A percentile compares a stretch with the other conserved stretches of the same genome.
Conservation (phyloP, 768 basidiomycete genomes). For the Mycena filopes region DNA sequence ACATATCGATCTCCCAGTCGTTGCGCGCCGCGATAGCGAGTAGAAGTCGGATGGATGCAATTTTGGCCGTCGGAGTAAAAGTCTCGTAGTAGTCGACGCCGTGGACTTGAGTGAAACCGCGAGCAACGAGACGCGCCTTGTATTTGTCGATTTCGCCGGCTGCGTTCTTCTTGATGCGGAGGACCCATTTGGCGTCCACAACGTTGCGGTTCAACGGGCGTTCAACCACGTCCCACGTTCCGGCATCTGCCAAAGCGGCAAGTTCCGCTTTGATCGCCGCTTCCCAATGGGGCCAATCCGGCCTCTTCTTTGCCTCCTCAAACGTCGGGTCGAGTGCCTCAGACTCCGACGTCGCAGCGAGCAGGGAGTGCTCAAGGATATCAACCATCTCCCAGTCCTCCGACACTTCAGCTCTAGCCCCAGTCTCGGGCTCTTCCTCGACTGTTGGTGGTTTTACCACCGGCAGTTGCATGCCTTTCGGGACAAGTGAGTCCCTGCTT, state of each 20-base stretch:
- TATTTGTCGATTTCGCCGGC: too few relatives aligned
- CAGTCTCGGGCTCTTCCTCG: background rate
- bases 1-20: conserved; percentile 33
- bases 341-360: conserved; percentile 32
- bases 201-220: conserved; percentile 42
- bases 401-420: background rate
- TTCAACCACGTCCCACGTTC: conserved; percentile 44
- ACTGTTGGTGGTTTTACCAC: background rate
- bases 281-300: conserved; percentile 37
- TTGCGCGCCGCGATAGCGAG: conserved; percentile 44
- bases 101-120: conserved; percentile 47
- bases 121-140: conserved; percentile 7
- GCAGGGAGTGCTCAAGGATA: too few relatives aligned
- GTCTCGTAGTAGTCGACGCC: conserved; percentile 54
- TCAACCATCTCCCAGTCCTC: conserved; percentile 23
- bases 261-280: conserved; percentile 38
- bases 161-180: conserved; percentile 49
- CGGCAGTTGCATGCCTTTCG: background rate
- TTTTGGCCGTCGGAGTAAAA: conserved; percentile 43
- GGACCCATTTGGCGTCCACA: conserved; percentile 53
- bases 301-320: conserved; percentile 37
- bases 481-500: background rate
- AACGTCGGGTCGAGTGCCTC: conserved; percentile 1
- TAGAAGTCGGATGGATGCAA: conserved; percentile 36
- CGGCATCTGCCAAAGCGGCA: conserved; percentile 43